Percentiles rank a stretch among this genome's conserved stretches.
Evolutionary conservation across 2,329 filamentous ascomycete genomes (phyloP).

Genomic region (Trichoderma atrobrunneum): DNA sequence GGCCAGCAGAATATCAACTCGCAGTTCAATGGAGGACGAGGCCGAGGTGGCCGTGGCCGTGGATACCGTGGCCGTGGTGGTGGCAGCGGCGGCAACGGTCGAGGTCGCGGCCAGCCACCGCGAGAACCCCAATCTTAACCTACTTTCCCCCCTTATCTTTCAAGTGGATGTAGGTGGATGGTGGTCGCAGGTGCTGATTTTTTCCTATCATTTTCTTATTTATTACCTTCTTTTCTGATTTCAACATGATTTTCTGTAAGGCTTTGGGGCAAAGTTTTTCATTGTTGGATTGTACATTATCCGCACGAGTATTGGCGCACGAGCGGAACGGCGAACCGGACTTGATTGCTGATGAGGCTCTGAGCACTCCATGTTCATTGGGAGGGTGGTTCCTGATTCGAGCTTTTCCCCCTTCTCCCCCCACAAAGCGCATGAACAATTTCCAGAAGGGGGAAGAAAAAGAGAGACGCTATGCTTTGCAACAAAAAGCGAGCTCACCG

Average conservation of each 20-base stretch:
- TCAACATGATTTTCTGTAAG: slow-evolving; percentile 32
- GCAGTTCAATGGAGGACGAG: slow-evolving; percentile 36
- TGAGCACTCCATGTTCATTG: slow-evolving; percentile 24
- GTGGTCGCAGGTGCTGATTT: slow-evolving; percentile 24
- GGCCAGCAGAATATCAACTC: slow-evolving; percentile 38
- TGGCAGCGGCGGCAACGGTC: slow-evolving; percentile 31
- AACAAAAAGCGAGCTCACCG: slow-evolving; percentile 20
- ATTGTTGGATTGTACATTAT: slow-evolving; percentile 45
- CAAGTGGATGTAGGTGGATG: slow-evolving; percentile 26
- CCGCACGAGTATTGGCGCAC: slow-evolving; percentile 39
- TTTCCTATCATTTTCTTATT: not conserved
- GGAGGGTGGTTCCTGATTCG: slow-evolving; percentile 17
- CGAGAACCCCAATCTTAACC: slow-evolving; percentile 37
- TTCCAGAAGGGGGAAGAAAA: slow-evolving; percentile 3
- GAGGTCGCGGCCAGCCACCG: slow-evolving; percentile 36
- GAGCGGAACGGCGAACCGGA: slow-evolving; percentile 35
- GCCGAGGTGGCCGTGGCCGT: slow-evolving; percentile 38
- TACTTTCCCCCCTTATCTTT: slow-evolving; percentile 20
- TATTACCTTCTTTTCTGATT: slow-evolving; percentile 20
- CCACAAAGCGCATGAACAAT: slow-evolving; percentile 24
- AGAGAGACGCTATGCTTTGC: slow-evolving; percentile 16
- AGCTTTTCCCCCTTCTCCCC: slow-evolving; percentile 1
- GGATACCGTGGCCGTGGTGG: slow-evolving; percentile 41
- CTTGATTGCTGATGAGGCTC: slow-evolving; percentile 32
- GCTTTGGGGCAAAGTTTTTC: slow-evolving; percentile 28